Base-by-base conservation (phyloP, 176 grass and related monocot species). In the Zoysia japonica region DNA sequence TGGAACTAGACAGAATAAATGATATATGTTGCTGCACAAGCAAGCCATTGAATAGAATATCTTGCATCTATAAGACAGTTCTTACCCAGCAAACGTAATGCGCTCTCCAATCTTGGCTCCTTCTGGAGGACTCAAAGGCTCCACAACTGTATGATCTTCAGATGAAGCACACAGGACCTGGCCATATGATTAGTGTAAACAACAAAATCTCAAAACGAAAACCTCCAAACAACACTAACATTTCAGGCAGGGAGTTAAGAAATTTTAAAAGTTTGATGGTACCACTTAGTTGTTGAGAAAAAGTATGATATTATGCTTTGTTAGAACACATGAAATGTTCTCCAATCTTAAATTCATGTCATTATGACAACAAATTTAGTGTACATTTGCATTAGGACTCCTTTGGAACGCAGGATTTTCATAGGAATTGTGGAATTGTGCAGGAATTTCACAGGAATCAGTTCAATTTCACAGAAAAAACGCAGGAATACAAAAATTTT, bases 111-210 rank as follows among this genome's bases (percentile, higher is more conserved):
- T 72, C 86, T 85, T 91, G 67, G 96, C 92, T 81, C 90, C 96
- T 92, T 95, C 81, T 2, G 92, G 96, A 84, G 96, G 88, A 88
- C 86, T 89, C 78, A 99, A 87, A 81, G 96, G 96, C 79, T 99
- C 96, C 68, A 99, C 96, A 79, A 81, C 77, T 17, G 90, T 88
- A 84, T 93, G 92, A 78, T 99, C 96, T 87, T 95, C 70, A 77
- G 72, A 91, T 81, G 96, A 99, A 71, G 96, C 90, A 78, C 96
- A 99, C 35, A 94, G 61, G 49, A 94, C 92, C 92, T 94, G 74
- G 44, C 43, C 72, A 62, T 54, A 46, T 11, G 14, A 55, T 65
- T 43, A 67, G 39, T 60, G 5, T 41, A 8, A 71, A 71, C 57
- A 89, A 55, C 17, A 68, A 68, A 2, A 65, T 61, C 54, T 60